Evolutionary conservation across 2,329 filamentous ascomycete species (phyloP), one percentile per base, ranked within the genome.

Genomic region (Alternaria sp.): DNA sequence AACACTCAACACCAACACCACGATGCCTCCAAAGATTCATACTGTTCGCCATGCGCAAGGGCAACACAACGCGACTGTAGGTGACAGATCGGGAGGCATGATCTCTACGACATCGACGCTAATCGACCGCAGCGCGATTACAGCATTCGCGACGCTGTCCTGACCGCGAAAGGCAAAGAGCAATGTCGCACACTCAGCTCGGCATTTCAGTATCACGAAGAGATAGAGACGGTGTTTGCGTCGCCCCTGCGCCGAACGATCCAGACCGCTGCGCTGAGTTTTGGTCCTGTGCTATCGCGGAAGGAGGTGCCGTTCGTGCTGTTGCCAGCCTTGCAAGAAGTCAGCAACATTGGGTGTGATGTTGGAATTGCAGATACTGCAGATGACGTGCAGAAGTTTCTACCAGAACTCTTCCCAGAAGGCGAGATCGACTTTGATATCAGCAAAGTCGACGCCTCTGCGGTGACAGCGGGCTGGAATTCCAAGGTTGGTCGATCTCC

Each of bases 241-340:
- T 95, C 92, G 1, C 93, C 93, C 6, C 85, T 96, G 67, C 89
- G 90, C 51, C 88, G 93, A 63, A 96, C 93, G 2, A 83, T 97
- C 46, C 88, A 92, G 79, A 97, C 93, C 2, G 89, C 90, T 34
- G 83, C 93, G 30, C 80, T 88, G 54, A 85, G 87, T 46, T 96
- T 96, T 77, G 85, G 84, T 18, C 82, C 86, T 0, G 83, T 71
- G 9, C 62, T 79, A 7, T 62, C 67, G 0, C 66, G 73, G 4
- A 47, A 64, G 14, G 71, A 75, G 11, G 80, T 81, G 4, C 74
- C 85, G 56, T 84, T 81, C 43, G 75, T 96, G 52, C 79, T 90
- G 26, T 80, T 95, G 12, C 92, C 92, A 0, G 87, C 91, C 63
- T 81, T 92, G 5, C 94, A 97, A 79, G 94, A 97, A 78, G 88